phyloP scores from a whole-genome alignment of 345 rosid genomes.

The Eucalyptus polyanthemos region DNA sequence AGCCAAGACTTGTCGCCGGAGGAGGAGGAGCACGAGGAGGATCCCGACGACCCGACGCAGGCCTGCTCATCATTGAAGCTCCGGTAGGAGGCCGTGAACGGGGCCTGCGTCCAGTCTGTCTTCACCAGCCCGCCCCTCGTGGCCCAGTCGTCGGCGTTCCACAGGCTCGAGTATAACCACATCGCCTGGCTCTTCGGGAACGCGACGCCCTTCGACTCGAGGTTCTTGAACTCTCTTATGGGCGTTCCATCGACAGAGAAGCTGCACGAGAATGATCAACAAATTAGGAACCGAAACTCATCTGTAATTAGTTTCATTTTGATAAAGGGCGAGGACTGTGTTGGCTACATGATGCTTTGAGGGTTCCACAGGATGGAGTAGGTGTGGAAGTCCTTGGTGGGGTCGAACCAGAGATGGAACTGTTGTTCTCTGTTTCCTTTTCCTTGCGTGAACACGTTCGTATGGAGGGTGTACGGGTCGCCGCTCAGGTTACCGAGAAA shows the following conservation, averaged over 20 bases:
- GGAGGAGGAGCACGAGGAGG: conserved; percentile 21
- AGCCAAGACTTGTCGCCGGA: background rate
- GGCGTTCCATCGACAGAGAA: background rate
- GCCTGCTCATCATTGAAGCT: background rate
- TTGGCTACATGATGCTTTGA: background rate
- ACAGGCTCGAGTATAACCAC: background rate
- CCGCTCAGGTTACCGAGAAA: background rate
- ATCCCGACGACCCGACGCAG: background rate
- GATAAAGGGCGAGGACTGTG: background rate
- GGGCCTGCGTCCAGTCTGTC: background rate
- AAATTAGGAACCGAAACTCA: background rate
- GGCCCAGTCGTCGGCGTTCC: background rate
- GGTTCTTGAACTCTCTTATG: background rate
- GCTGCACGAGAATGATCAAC: background rate
- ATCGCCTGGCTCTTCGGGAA: background rate
- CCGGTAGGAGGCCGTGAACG: background rate
- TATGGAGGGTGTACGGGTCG: background rate
- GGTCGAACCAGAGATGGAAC: background rate
- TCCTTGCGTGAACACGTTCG: background rate
- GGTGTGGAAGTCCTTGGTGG: background rate
- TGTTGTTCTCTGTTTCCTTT: background rate
- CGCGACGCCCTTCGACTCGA: background rate
- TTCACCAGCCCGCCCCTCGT: background rate
- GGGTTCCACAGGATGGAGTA: background rate
- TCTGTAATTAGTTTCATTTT: background rate